Base-by-base conservation (phyloP, 768 basidiomycete species). In the Mycena vulgaris region DNA sequence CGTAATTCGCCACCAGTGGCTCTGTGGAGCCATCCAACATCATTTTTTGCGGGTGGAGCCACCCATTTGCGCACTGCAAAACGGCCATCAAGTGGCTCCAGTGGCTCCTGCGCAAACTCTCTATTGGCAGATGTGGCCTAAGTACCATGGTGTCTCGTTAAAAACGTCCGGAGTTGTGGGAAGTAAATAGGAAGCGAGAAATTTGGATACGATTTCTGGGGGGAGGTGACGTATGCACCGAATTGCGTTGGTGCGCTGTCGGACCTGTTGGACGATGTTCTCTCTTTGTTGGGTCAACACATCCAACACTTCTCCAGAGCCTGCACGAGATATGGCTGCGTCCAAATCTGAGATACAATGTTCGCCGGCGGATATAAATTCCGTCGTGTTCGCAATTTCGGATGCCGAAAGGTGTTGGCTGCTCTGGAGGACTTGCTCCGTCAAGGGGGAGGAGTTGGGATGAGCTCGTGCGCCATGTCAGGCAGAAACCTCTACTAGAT, bases 61-160 rank as follows among this genome's bases (percentile, higher is more conserved):
- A n/a, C n/a, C n/a, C n/a, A n/a, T n/a, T n/a, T n/a, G n/a, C n/a
- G n/a, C n/a, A n/a, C n/a, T n/a, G n/a, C n/a, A n/a, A n/a, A n/a
- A n/a, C n/a, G n/a, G n/a, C n/a, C n/a, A n/a, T n/a, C n/a, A n/a
- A n/a, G n/a, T n/a, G n/a, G n/a, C n/a, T n/a, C n/a, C n/a, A n/a
- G n/a, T n/a, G n/a, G n/a, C n/a, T n/a, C n/a, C n/a, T n/a, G n/a
- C n/a, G n/a, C n/a, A n/a, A n/a, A n/a, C n/a, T n/a, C n/a, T n/a
- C n/a, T 68, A 62, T 35, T 19, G 52, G 52, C 67, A 68, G 40
- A 68, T 57, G 23, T 68, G 67, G 17, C 60, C 67, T 23, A 68
- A 42, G 27, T 63, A 47, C 67, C 67, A 68, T 31, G 67, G 67
- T 8, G 67, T 47, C 23, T 55, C 16, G 13, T 23, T 40, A 23